Evolutionary conservation across 306 rosid species (phyloP).

Genomic region (Pyrus communis): DNA sequence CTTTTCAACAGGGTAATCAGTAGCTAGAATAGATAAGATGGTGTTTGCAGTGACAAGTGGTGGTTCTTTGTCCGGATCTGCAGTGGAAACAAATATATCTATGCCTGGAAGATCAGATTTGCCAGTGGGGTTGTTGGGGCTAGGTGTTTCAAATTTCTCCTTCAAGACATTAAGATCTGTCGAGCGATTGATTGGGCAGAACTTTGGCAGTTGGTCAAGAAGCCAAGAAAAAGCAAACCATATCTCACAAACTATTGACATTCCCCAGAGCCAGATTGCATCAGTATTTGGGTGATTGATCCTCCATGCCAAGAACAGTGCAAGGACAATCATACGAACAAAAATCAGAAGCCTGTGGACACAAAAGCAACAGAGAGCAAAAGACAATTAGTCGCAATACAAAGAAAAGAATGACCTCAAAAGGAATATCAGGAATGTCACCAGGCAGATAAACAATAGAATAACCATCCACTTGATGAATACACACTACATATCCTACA

Average conservation of each 20-base stretch:
- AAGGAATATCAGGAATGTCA: background rate
- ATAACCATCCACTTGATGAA: background rate
- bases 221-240: slow-evolving; percentile 99
- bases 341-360: slow-evolving; percentile 66
- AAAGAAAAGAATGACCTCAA: background rate
- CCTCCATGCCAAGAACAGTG: slow-evolving; percentile 77
- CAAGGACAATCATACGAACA: slow-evolving; percentile 63
- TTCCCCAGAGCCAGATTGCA: slow-evolving; percentile 94
- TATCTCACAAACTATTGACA: slow-evolving; percentile 90
- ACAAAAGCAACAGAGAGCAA: slow-evolving; percentile 14
- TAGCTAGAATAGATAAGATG: slow-evolving; percentile 78
- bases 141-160: slow-evolving; percentile 77
- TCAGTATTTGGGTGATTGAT: slow-evolving; percentile 54
- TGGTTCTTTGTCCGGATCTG: slow-evolving; percentile 98
- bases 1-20: slow-evolving; percentile 94
- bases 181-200: slow-evolving; percentile 76
- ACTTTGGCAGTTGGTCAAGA: slow-evolving; percentile 84
- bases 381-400: background rate
- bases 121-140: slow-evolving; percentile 69
- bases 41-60: slow-evolving; percentile 97
- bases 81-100: slow-evolving; percentile 89
- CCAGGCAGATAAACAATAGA: background rate
- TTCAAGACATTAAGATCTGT: slow-evolving; percentile 82
- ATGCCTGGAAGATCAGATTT: slow-evolving; percentile 96
- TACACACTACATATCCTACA: background rate